These are phyloP conservation scores for Cochlearia excelsa DNA, from an alignment of 345 rosid species.

Conservation along the genomic window DNA sequence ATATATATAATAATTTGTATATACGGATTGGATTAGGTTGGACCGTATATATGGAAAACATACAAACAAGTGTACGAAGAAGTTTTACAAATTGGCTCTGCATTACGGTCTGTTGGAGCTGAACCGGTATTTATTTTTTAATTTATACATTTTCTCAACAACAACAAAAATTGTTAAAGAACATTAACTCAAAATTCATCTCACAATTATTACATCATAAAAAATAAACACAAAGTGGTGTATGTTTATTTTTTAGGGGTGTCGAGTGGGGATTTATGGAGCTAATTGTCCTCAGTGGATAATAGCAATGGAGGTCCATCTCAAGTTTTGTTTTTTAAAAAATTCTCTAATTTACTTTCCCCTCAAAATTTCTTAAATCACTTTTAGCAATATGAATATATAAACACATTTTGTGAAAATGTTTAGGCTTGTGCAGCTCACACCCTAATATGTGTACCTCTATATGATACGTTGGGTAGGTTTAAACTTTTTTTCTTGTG, in stretches of 20 bases:
- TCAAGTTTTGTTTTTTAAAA: too few species aligned
- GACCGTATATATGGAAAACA: constrained; percentile 85
- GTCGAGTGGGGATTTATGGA: constrained; percentile 84
- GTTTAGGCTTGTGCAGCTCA: constrained; percentile 82
- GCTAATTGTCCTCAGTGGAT: constrained; percentile 95
- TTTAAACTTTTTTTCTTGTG: neutral
- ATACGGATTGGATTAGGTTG: constrained; percentile 41
- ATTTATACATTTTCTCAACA: neutral
- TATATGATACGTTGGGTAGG: constrained; percentile 92
- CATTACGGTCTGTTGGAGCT: constrained; percentile 73
- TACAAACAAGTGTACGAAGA: constrained; percentile 78
- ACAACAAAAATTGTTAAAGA: too few species aligned
- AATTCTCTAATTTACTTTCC: too few species aligned
- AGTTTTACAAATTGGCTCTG: constrained; percentile 73
- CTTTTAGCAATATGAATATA: too few species aligned
- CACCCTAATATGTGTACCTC: constrained; percentile 83
- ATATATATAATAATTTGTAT: too few species aligned
- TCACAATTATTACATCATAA: constrained; percentile 3
- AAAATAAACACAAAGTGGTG: neutral
- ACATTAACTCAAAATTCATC: neutral
- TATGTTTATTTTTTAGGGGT: constrained; percentile 48
- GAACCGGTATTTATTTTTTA: constrained; percentile 58
- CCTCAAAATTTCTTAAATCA: too few species aligned
- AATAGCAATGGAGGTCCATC: constrained; percentile 82
- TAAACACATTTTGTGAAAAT: neutral